Evolutionary conservation across 2,329 filamentous ascomycete species (phyloP).

Genomic region (Phoma herbarum): DNA sequence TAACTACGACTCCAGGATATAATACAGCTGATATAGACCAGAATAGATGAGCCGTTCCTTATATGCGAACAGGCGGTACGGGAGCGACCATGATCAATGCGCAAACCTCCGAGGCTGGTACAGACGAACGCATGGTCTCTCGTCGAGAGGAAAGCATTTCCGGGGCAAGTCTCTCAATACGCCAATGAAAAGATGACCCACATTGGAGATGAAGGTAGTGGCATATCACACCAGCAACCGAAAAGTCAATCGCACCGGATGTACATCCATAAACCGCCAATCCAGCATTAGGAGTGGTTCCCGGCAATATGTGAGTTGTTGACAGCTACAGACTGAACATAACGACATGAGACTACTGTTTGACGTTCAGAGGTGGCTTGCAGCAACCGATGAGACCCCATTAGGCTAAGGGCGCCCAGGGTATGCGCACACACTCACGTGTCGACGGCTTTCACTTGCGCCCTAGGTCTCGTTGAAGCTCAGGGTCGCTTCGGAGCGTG

Average conservation of each 20-base stretch:
- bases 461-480: background rate
- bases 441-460: background rate
- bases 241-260: constrained; percentile 1
- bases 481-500: background rate
- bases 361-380: constrained; percentile 10
- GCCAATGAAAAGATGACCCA: background rate
- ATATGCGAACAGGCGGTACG: constrained; percentile 4
- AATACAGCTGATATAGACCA: constrained; percentile 1
- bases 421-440: background rate
- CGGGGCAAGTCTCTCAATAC: background rate
- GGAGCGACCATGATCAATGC: background rate
- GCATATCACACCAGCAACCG: background rate
- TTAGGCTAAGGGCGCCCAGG: background rate
- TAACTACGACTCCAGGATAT: background rate
- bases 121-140: background rate
- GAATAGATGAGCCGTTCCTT: constrained; percentile 4
- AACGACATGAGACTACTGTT: constrained; percentile 7
- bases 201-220: background rate
- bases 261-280: background rate
- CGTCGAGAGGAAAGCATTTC: background rate
- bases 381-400: background rate
- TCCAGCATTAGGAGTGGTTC: background rate
- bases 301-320: background rate
- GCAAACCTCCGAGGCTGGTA: background rate
- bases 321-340: background rate